These are phyloP conservation scores for Chrysoporthe cubensis DNA, from an alignment of 2,329 filamentous ascomycete genomes.

Conservation along the genomic window DNA sequence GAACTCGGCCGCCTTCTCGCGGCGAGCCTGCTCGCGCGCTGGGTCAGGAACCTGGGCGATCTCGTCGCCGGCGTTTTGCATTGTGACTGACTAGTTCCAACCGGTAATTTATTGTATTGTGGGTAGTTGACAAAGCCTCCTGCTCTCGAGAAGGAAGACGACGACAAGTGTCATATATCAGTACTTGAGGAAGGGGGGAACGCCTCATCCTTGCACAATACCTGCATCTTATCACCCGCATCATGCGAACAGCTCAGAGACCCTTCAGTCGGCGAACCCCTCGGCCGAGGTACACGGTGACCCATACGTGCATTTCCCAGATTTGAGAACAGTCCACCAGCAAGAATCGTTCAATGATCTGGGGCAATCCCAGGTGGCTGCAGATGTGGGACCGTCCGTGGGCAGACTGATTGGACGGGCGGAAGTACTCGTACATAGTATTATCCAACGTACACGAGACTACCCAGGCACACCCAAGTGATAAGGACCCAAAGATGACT, in stretches of 20 bases:
- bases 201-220: neutral
- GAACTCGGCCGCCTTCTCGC: constrained; percentile 48
- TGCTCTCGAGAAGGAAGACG: neutral
- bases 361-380: neutral
- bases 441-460: neutral
- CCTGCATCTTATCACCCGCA: neutral
- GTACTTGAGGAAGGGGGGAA: neutral
- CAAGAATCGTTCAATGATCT: neutral
- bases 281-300: neutral
- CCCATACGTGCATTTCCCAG: too few relatives aligned
- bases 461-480: neutral
- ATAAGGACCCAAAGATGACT: neutral
- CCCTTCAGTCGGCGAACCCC: neutral
- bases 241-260: neutral
- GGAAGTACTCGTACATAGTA: neutral
- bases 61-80: constrained; percentile 23
- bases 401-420: neutral
- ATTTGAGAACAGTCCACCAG: neutral
- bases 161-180: neutral
- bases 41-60: constrained; percentile 33
- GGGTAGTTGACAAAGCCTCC: neutral
- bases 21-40: constrained; percentile 35
- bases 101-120: neutral
- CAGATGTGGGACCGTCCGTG: neutral
- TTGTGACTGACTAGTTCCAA: neutral